Base-by-base conservation (phyloP, 805 yeast species). In the Candida chilensis region DNA sequence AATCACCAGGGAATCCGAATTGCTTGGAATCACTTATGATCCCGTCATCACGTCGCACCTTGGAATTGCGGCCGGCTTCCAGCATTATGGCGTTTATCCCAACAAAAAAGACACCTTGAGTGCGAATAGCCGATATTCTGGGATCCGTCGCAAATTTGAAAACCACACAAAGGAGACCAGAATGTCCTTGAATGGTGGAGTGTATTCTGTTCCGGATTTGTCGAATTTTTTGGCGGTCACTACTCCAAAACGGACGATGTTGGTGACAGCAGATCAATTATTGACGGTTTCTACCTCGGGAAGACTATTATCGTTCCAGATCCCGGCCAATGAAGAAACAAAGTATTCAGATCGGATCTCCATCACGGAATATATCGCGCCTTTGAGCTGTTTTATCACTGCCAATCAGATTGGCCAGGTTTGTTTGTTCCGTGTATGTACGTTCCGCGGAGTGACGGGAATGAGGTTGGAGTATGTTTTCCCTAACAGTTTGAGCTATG, bases 391-490 rank as follows among this genome's bases (percentile, higher is more conserved):
- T 28, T 41, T 51, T 12, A 35, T 62, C 7, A 64, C 53, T 0
- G 61, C 50, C 1, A 40, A 55, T 2, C 69, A 62, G 28, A 57
- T 48, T 34, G 69, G 69, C 1, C 32, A 55, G 7, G 51, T 60
- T 10, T 37, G 57, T 15, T 41, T 62, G 5, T 44, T 62, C 49
- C 39, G 67, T 10, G 33, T 62, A 16, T 59, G 67, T 30, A 47
- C 48, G 28, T 42, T 49, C 36, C 38, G 57, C 13, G 67, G 65
- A 2, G 41, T 62, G 0, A 50, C 38, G 28, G 67, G 63, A 4
- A 57, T 62, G 64, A 40, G 67, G 20, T 67, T 62, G 34, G 69
- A 62, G 32, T 56, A 58, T 36, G 30, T 60, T 2, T 59, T 62
- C 27, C 67, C 69, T 8, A 51, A 58, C 36, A 55, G 56, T 3